Percentiles rank a stretch among this genome's conserved stretches.
Conservation (phyloP, 805 yeast genomes). For the Scheffersomyces amazonensis region DNA sequence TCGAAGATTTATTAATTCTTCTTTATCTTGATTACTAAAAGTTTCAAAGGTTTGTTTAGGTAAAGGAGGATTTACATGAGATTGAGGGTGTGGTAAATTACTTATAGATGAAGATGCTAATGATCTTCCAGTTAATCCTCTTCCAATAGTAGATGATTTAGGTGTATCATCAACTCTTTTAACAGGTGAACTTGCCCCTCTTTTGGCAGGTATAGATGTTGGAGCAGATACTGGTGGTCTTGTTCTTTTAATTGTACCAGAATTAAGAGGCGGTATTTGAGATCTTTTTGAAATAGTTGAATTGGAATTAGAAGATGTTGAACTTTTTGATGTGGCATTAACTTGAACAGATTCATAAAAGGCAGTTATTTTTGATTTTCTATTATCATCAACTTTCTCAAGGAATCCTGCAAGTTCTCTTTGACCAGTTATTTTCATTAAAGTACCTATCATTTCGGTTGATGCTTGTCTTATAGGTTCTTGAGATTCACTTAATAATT, state of each 20-base stretch:
- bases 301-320: constrained; percentile 3
- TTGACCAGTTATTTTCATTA: constrained; percentile 81
- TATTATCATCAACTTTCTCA: constrained; percentile 73
- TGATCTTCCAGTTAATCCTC: constrained; percentile 44
- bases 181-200: constrained; percentile 70
- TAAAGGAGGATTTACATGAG: not conserved
- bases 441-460: constrained; percentile 72
- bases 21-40: constrained; percentile 25
- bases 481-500: constrained; percentile 76
- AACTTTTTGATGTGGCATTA: constrained; percentile 19
- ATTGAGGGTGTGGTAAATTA: constrained; percentile 1
- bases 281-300: constrained; percentile 10
- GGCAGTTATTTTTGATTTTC: constrained; percentile 63
- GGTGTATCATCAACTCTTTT: constrained; percentile 37
- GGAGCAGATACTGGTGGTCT: constrained; percentile 19
- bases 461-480: constrained; percentile 80
- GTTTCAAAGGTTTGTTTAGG: constrained; percentile 7
- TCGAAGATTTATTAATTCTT: constrained; percentile 50
- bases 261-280: constrained; percentile 1
- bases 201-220: constrained; percentile 54
- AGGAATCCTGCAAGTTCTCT: constrained; percentile 57
- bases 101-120: constrained; percentile 21
- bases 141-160: constrained; percentile 28
- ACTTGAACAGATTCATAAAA: constrained; percentile 56
- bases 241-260: constrained; percentile 6